phyloP scores from a whole-genome alignment of 805 yeast genomes.

The Candida silvicultrix region DNA sequence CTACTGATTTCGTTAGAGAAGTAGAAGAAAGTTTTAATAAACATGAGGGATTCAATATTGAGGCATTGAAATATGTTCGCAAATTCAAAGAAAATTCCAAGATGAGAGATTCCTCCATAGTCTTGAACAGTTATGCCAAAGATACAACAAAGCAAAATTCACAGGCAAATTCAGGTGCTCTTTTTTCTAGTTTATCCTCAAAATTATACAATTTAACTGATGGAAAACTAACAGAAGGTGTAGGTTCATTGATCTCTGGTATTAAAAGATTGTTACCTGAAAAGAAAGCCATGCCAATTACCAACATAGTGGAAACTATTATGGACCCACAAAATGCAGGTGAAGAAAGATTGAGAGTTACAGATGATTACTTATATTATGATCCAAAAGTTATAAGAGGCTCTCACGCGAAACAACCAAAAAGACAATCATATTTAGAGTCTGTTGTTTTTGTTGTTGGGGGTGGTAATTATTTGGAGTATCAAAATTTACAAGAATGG shows the following conservation, averaged over 20 bases:
- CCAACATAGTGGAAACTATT: constrained; percentile 85
- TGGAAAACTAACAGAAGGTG: constrained; percentile 81
- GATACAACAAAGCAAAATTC: constrained; percentile 17
- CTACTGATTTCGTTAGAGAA: constrained; percentile 45
- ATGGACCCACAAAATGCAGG: constrained; percentile 74
- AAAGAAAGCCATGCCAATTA: constrained; percentile 81
- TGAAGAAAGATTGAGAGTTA: constrained; percentile 56
- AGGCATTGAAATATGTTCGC: constrained; percentile 67
- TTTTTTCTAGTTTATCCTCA: constrained; percentile 69
- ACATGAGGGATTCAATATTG: constrained; percentile 51
- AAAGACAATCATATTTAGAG: constrained; percentile 72
- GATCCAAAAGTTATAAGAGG: constrained; percentile 88
- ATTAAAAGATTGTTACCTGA: constrained; percentile 84
- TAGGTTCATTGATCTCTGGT: constrained; percentile 83
- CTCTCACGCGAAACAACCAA: constrained; percentile 83
- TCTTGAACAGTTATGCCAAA: constrained; percentile 27
- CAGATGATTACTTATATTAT: constrained; percentile 85
- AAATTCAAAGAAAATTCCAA: constrained; percentile 75
- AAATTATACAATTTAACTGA: constrained; percentile 76
- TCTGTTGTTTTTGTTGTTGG: constrained; percentile 91
- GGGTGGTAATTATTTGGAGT: constrained; percentile 93
- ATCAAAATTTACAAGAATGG: constrained; percentile 93
- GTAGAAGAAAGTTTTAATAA: constrained; percentile 57
- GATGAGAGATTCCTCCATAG: constrained; percentile 35
- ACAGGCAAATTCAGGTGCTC: constrained; percentile 38